These are phyloP conservation scores for Articulospora tetracladia DNA, from an alignment of 495 filamentous ascomycete genomes.

Conservation along the genomic window DNA sequence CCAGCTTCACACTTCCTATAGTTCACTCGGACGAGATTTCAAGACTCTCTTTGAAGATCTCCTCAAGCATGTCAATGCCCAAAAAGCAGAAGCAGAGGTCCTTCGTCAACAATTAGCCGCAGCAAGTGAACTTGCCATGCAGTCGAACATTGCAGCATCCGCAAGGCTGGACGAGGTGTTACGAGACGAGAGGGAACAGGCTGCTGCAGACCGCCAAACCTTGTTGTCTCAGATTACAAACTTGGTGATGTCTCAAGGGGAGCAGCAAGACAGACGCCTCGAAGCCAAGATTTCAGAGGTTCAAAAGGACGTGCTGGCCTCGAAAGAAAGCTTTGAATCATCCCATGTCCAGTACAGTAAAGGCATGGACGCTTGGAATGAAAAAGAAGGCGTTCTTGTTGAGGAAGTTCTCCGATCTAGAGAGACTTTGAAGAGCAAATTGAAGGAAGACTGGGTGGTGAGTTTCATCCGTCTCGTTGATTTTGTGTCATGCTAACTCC, in stretches of 20 bases:
- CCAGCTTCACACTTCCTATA: conserved; percentile 79
- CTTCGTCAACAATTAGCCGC: conserved; percentile 65
- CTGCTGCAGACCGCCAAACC: conserved; percentile 67
- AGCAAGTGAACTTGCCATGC: conserved; percentile 61
- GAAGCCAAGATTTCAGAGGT: conserved; percentile 56
- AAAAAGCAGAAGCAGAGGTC: conserved; percentile 71
- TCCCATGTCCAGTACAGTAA: conserved; percentile 60
- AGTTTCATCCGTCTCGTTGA: background rate
- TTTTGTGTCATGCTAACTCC: conserved; percentile 26
- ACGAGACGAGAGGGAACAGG: conserved; percentile 69
- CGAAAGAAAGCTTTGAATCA: conserved; percentile 58
- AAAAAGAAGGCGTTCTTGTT: conserved; percentile 62
- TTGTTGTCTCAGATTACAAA: conserved; percentile 72
- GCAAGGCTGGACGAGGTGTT: conserved; percentile 66
- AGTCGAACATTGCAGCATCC: conserved; percentile 62
- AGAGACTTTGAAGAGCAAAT: conserved; percentile 71
- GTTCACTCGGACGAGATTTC: conserved; percentile 83
- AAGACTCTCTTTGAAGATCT: conserved; percentile 80
- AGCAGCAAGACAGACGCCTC: conserved; percentile 70
- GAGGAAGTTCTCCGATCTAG: conserved; percentile 66
- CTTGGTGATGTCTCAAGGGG: conserved; percentile 69
- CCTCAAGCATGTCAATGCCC: conserved; percentile 64
- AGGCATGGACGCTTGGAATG: conserved; percentile 72
- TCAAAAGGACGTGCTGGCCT: conserved; percentile 56
- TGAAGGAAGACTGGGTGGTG: conserved; percentile 76